Base-by-base conservation (phyloP, 192 early-diverging fungal species). In the Funneliformis mosseae region DNA sequence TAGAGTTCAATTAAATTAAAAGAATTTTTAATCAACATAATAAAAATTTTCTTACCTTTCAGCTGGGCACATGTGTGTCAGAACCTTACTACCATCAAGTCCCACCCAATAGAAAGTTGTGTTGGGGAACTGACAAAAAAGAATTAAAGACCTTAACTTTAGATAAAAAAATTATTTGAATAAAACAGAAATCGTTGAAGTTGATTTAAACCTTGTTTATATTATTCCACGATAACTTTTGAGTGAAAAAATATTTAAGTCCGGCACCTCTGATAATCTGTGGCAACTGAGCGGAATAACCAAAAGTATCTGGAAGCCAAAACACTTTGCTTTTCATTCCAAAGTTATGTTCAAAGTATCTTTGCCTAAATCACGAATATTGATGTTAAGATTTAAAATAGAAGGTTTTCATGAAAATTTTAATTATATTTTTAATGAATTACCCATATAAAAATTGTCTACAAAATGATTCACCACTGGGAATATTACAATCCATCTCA, bases 161-260 rank as follows among this genome's bases (percentile, higher is more conserved):
- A 76, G 23, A 66, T 72, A 21, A 16, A 46, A 64, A 55, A 64
- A 11, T 72, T 14, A 76, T 42, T 41, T n/a, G n/a, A n/a, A 64
- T 3, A 21, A 41, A 42, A 25, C 16, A 10, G 61, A 21, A 12
- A n/a, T 23, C 14, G 0, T 41, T 27, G 39, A 21, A 79, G n/a
- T 10, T 11, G 63, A 25, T n/a, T 23, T 14, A 2, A 1, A 90
- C 88, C 84, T 95, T 95, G 88, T 99, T 99, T 83, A 99, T 96
- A 83, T 96, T 98, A 87, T 99, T 99, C 98, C 98, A 99, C 27
- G 95, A 96, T 60, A 99, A 86, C 83, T 99, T 99, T 83, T 99
- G 98, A 4, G 98, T 99, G 84, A 98, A 99, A 78, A 99, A 99
- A 84, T 97, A 99, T 83, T 96, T 85, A 72, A 95, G 85, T 61